A percentile compares a stretch with the other conserved stretches of the same genome.
Evolutionary conservation across 768 basidiomycete genomes (phyloP).

Genomic region (Boletus subparvulus): DNA sequence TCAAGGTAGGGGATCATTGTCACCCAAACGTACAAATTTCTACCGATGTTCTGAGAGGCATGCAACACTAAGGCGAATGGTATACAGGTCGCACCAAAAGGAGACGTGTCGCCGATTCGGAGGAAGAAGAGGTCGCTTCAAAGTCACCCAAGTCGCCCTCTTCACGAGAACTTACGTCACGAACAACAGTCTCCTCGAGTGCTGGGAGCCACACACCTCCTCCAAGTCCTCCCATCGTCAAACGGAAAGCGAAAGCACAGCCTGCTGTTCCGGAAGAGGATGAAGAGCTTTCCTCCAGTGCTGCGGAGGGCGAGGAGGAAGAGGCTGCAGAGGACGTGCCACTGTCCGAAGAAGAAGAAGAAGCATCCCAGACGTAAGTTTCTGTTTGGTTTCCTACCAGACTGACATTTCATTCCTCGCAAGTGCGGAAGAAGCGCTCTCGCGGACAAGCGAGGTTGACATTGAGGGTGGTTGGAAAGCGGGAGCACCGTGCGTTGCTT

Average conservation of each 20-base stretch:
- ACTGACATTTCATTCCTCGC: constrained; percentile 1
- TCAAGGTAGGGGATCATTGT: constrained; percentile 37
- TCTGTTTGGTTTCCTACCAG: not conserved
- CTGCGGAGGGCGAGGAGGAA: constrained; percentile 43
- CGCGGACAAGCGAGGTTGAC: constrained; percentile 66
- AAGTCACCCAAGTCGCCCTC: not conserved
- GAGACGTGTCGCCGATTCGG: constrained; percentile 53
- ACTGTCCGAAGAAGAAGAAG: constrained; percentile 46
- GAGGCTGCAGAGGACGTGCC: constrained; percentile 39
- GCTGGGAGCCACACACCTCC: not conserved
- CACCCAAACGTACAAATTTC: constrained; percentile 20
- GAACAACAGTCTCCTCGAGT: not conserved
- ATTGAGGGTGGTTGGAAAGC: constrained; percentile 79
- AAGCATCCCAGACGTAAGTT: constrained; percentile 64
- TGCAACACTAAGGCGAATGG: not conserved
- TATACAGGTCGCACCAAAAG: constrained; percentile 44
- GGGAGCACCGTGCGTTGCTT: constrained; percentile 69
- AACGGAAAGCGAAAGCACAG: constrained; percentile 18
- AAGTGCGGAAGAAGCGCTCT: constrained; percentile 70
- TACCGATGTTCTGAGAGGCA: not conserved
- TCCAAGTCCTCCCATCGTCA: constrained; percentile 1
- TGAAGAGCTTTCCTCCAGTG: constrained; percentile 33
- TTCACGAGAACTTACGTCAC: not conserved
- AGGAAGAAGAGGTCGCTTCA: constrained; percentile 41
- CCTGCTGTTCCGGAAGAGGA: constrained; percentile 27